Conservation (phyloP, 2,329 filamentous ascomycete species). For the Ascochyta pisi region DNA sequence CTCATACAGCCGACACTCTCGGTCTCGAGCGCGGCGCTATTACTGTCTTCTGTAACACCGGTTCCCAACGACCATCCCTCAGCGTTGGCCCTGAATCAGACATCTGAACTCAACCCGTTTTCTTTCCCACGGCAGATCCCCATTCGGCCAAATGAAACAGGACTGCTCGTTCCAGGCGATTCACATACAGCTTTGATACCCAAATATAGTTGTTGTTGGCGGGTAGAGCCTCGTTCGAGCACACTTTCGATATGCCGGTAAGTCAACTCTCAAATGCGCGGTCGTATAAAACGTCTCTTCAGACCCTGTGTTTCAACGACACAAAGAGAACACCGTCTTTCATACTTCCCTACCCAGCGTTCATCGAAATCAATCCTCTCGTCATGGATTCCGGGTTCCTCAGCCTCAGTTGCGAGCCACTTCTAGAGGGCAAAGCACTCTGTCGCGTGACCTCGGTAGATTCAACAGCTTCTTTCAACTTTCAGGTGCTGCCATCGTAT, state of each 20-base stretch:
- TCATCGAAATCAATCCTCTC: background rate
- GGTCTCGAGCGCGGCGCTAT: constrained; percentile 12
- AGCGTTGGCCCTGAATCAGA: constrained; percentile 24
- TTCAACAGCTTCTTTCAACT: constrained; percentile 10
- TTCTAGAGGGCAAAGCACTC: constrained; percentile 19
- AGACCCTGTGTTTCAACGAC: constrained; percentile 1
- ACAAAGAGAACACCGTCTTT: background rate
- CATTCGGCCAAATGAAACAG: constrained; percentile 19
- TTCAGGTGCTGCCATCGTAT: constrained; percentile 8
- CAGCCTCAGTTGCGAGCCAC: constrained; percentile 15
- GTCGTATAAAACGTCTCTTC: constrained; percentile 15
- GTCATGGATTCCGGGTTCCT: constrained; percentile 23
- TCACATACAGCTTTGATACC: constrained; percentile 9
- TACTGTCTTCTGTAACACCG: constrained; percentile 29
- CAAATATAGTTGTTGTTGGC: constrained; percentile 21
- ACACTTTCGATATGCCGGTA: constrained; percentile 39
- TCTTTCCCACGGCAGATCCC: constrained; percentile 4
- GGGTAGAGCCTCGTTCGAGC: constrained; percentile 8
- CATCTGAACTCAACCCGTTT: constrained; percentile 16
- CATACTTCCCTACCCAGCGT: background rate
- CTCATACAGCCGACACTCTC: background rate
- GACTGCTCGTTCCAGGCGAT: constrained; percentile 3
- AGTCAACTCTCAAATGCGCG: constrained; percentile 17
- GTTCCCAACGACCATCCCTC: constrained; percentile 24
- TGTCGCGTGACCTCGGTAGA: constrained; percentile 23